Percentiles rank a stretch among this genome's conserved stretches.
phyloP scores from a whole-genome alignment of 1,284 basidiomycete species.

The Porogramme epimiltina region DNA sequence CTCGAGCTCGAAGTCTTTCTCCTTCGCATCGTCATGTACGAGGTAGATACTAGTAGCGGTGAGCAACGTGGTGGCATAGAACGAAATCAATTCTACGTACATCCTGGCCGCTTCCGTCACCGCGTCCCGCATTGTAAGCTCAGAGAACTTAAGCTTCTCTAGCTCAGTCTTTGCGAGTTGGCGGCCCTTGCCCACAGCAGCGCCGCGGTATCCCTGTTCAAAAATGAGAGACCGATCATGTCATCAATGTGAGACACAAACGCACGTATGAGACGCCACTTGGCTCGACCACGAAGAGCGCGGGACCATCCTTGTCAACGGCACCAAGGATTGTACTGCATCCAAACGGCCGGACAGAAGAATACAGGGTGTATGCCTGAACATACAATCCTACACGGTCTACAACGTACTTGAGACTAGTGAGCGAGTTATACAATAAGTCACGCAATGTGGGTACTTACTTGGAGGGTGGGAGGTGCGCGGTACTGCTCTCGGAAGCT shows the following conservation, averaged over 20 bases:
- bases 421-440: conserved; percentile 1
- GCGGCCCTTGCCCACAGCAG: conserved; percentile 94
- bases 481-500: conserved; percentile 80
- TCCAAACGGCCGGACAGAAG: conserved; percentile 96
- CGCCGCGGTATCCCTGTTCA: conserved; percentile 89
- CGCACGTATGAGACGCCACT: conserved; percentile 90
- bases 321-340: conserved; percentile 91
- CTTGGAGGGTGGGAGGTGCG: conserved; percentile 82
- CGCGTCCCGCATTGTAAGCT: conserved; percentile 82
- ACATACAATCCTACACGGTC: conserved; percentile 89
- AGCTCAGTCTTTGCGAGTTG: conserved; percentile 98
- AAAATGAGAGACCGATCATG: neutral
- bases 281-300: conserved; percentile 92
- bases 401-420: conserved; percentile 64
- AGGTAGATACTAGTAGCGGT: conserved; percentile 80
- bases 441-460: conserved; percentile 36
- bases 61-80: neutral
- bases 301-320: conserved; percentile 88
- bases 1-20: conserved; percentile 98
- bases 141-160: conserved; percentile 89
- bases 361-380: conserved; percentile 97
- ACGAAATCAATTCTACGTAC: conserved; percentile 49
- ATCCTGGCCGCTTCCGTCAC: conserved; percentile 93
- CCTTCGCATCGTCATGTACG: conserved; percentile 96
- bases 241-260: conserved; percentile 11